A percentile compares a stretch with the other conserved stretches of the same genome.
Evolutionary conservation across 345 rosid species (phyloP).

Genomic region (Aurinia saxatilis): DNA sequence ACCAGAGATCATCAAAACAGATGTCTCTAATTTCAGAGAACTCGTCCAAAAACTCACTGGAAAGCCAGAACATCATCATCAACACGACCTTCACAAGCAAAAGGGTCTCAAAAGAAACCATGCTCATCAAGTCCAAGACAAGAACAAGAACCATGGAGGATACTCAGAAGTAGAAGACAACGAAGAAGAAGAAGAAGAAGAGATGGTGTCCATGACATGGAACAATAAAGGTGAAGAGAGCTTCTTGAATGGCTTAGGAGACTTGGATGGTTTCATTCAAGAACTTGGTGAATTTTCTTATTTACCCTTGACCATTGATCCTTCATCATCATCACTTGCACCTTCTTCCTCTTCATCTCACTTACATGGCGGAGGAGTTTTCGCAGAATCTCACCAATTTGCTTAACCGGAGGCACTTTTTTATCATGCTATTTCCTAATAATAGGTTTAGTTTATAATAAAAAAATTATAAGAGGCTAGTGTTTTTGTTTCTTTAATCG

Average conservation of each 20-base stretch:
- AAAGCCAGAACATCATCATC: slow-evolving; percentile 37
- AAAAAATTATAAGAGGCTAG: background rate
- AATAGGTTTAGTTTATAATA: background rate
- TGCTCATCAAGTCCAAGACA: slow-evolving; percentile 11
- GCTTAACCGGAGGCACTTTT: background rate
- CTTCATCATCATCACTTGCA: background rate
- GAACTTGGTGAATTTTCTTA: slow-evolving; percentile 50
- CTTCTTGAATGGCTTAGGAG: slow-evolving; percentile 44
- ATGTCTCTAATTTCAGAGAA: slow-evolving; percentile 66
- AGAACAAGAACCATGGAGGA: slow-evolving; percentile 1
- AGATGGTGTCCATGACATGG: slow-evolving; percentile 11
- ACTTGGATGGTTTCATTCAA: slow-evolving; percentile 57
- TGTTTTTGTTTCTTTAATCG: background rate
- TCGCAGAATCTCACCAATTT: slow-evolving; percentile 10
- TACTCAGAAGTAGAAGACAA: slow-evolving; percentile 9
- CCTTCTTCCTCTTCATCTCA: slow-evolving; percentile 10
- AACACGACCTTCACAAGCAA: slow-evolving; percentile 3
- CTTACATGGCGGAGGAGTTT: slow-evolving; percentile 7
- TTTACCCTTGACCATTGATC: slow-evolving; percentile 35
- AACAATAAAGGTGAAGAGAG: slow-evolving; percentile 18
- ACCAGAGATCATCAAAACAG: slow-evolving; percentile 90
- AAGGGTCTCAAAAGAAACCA: slow-evolving; percentile 22
- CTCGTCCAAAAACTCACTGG: slow-evolving; percentile 83
- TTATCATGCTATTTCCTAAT: background rate
- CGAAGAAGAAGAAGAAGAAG: background rate